Percentiles rank a stretch among this genome's conserved stretches.
Evolutionary conservation across 352 stramenopile genomes (phyloP).

Genomic region (Phytophthora pinifolia): DNA sequence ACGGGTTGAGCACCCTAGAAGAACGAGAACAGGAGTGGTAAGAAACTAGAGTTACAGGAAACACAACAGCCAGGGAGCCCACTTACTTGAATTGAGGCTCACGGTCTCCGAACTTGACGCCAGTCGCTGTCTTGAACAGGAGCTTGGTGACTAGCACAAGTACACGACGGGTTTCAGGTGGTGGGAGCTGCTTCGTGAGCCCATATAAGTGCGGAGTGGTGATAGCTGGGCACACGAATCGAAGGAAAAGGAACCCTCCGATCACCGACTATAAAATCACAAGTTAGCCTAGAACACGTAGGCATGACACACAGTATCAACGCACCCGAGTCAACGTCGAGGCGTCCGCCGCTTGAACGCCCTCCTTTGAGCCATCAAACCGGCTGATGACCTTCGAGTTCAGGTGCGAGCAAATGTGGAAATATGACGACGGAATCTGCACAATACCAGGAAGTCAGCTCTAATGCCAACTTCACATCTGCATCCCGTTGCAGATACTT

Average conservation of each 20-base stretch:
- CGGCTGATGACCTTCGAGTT: conserved; percentile 72
- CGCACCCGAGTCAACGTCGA: conserved; percentile 55
- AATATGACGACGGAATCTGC: conserved; percentile 71
- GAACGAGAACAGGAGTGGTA: neutral
- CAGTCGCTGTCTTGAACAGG: conserved; percentile 89
- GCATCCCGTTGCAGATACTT: conserved; percentile 10
- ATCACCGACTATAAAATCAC: conserved; percentile 66
- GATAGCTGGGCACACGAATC: conserved; percentile 88
- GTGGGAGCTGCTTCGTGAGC: conserved; percentile 70
- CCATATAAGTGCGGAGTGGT: conserved; percentile 86
- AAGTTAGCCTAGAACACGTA: neutral
- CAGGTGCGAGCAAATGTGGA: conserved; percentile 76
- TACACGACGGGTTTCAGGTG: conserved; percentile 68
- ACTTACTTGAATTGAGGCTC: conserved; percentile 81
- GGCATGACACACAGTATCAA: conserved; percentile 1
- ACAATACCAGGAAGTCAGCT: conserved; percentile 1
- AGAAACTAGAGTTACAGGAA: neutral
- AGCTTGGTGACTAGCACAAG: conserved; percentile 89
- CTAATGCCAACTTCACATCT: neutral
- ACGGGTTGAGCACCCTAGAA: conserved; percentile 79
- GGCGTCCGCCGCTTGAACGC: conserved; percentile 56
- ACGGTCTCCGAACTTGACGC: conserved; percentile 82
- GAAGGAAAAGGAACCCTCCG: conserved; percentile 86
- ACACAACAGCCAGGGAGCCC: neutral
- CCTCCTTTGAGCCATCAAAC: conserved; percentile 64